These are phyloP conservation scores for Cucumis cinereus DNA, from an alignment of 306 rosid species.

Conservation along the genomic window DNA sequence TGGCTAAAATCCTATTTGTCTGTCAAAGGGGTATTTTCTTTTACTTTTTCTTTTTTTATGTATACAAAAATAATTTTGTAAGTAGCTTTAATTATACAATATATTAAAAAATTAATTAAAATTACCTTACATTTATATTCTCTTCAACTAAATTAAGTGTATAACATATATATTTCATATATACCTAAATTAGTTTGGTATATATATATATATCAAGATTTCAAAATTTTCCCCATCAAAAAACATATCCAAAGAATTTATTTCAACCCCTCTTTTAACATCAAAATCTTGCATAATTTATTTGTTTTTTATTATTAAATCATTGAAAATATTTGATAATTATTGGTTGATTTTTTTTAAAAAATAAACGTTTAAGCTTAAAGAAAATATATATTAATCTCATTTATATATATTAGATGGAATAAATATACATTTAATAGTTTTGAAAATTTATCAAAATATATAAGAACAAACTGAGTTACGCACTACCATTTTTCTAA, in stretches of 20 bases:
- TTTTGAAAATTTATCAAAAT: no score
- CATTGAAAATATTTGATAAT: no score
- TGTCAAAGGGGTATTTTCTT: not conserved
- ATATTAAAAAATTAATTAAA: not conserved
- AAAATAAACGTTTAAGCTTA: no score
- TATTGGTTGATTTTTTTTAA: no score
- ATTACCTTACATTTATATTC: not conserved
- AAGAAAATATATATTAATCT: no score
- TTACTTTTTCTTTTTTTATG: not conserved
- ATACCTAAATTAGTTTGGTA: not conserved
- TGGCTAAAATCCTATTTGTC: not conserved
- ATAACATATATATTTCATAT: not conserved
- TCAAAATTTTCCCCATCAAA: not conserved
- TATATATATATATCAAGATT: constrained; percentile 7
- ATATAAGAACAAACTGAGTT: no score
- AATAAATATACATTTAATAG: no score
- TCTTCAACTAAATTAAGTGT: not conserved
- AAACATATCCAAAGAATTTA: not conserved
- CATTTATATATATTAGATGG: no score
- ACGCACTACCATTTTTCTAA: no score
- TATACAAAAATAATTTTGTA: not conserved
- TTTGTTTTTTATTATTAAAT: not conserved
- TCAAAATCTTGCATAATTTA: not conserved
- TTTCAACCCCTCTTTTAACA: not conserved
- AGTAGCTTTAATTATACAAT: not conserved